Percentiles rank a stretch among this genome's conserved stretches.
phyloP scores from a whole-genome alignment of 1,139 yeast genomes.

The Geotrichum fermentans region DNA sequence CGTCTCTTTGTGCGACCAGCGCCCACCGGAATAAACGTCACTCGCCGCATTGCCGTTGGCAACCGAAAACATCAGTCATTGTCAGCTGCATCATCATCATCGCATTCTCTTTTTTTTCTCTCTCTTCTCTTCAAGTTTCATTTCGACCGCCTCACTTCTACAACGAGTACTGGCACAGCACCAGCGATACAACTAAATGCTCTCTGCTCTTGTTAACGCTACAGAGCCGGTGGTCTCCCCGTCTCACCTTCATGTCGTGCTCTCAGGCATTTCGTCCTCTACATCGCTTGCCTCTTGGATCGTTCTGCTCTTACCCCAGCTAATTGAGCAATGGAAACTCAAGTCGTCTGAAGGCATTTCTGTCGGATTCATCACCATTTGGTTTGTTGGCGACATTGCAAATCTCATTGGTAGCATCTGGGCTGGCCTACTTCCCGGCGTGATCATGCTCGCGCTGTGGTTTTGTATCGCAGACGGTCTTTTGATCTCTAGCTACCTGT shows the following conservation, averaged over 20 bases:
- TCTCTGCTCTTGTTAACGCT: no score
- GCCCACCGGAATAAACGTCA: no score
- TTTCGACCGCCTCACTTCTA: no score
- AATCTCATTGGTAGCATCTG: conserved; percentile 65
- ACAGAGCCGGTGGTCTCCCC: no score
- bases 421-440: conserved; percentile 70
- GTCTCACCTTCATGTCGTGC: conserved; percentile 39
- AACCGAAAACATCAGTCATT: no score
- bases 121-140: not conserved
- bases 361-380: conserved; percentile 59
- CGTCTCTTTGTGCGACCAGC: no score
- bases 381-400: conserved; percentile 71
- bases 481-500: conserved; percentile 58
- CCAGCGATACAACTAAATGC: no score
- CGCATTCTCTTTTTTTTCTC: not conserved
- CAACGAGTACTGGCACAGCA: no score
- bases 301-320: conserved; percentile 72
- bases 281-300: conserved; percentile 63
- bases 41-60: no score
- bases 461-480: conserved; percentile 64
- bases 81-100: no score
- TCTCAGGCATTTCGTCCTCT: conserved; percentile 66
- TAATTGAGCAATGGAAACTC: conserved; percentile 74
- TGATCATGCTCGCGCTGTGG: conserved; percentile 66
- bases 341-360: conserved; percentile 79